Conservation (phyloP, 306 rosid species). For the Acacia confusa region DNA sequence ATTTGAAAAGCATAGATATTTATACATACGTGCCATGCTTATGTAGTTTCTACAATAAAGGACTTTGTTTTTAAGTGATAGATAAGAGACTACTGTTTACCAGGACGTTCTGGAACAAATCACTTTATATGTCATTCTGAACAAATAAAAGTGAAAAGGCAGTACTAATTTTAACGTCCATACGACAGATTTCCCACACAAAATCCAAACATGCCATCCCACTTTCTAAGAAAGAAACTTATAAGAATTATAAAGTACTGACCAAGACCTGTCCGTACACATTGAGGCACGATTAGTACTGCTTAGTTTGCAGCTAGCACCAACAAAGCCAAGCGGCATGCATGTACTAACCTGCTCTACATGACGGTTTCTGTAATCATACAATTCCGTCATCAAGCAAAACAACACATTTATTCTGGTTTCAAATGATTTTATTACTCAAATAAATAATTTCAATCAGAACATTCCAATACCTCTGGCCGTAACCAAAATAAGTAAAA, state of each 20-base stretch:
- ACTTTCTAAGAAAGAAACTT: not conserved
- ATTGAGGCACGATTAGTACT: not conserved
- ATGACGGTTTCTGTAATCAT: not conserved
- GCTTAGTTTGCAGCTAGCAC: not conserved
- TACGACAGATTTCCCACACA: not conserved
- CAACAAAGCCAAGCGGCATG: not conserved
- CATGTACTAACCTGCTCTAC: not conserved
- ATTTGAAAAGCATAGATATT: not conserved
- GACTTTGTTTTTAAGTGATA: not conserved
- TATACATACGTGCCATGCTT: not conserved
- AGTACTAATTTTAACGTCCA: not conserved
- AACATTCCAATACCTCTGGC: not conserved
- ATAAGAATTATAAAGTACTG: not conserved
- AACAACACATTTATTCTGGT: not conserved
- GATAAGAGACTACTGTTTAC: not conserved
- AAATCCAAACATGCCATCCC: not conserved
- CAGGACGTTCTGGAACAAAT: not conserved
- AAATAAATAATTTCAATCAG: not conserved
- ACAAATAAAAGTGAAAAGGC: not conserved
- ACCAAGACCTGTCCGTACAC: conserved; percentile 22
- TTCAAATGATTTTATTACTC: not conserved
- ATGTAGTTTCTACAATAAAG: not conserved
- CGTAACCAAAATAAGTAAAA: not conserved
- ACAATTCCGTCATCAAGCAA: conserved; percentile 21
- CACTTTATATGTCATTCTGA: not conserved